Conservation (phyloP, 164 flowering plant species). For the grape (Vitis vinifera) region DNA sequence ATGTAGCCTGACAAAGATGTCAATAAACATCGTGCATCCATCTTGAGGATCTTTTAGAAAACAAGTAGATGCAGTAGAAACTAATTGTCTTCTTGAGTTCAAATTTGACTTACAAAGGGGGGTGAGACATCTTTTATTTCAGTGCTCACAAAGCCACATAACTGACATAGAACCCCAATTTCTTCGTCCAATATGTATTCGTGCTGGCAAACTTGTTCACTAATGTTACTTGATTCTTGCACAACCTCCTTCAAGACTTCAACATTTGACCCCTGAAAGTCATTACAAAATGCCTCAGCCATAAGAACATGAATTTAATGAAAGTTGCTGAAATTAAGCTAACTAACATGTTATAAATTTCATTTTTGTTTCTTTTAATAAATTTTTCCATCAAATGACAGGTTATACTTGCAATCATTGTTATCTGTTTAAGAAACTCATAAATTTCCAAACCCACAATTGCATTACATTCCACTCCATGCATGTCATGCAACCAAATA, state of each 20-base stretch:
- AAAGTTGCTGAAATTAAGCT: background rate
- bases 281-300: background rate
- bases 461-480: too few species aligned
- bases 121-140: conserved; percentile 70
- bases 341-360: background rate
- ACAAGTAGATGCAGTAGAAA: background rate
- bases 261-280: conserved; percentile 35
- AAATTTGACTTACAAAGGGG: conserved; percentile 64
- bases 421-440: too few species aligned
- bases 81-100: background rate
- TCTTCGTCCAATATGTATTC: conserved; percentile 71
- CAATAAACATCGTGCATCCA: background rate
- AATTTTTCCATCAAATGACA: too few species aligned
- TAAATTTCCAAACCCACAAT: too few species aligned
- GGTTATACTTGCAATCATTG: too few species aligned
- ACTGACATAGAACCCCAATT: conserved; percentile 63
- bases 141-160: conserved; percentile 61
- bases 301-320: background rate
- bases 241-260: conserved; percentile 10
- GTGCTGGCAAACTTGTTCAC: conserved; percentile 49
- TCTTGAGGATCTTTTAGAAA: background rate
- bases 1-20: background rate
- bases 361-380: too few species aligned
- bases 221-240: conserved; percentile 20
- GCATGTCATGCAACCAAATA: too few species aligned